Conservation (phyloP, 2,329 filamentous ascomycete species). For the Hyphodiscus sp. region DNA sequence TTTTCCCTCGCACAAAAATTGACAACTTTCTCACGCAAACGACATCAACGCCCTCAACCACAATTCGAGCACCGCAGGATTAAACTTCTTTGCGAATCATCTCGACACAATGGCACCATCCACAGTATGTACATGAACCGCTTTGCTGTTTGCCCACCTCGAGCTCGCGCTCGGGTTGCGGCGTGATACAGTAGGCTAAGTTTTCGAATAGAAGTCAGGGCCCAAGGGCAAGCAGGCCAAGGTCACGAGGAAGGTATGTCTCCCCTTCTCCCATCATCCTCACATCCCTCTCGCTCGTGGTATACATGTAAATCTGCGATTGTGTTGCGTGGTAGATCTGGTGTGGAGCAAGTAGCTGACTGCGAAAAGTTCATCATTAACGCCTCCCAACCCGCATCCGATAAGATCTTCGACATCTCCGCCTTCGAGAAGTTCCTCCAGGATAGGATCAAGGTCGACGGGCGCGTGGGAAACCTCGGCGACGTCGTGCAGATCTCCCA, state of each 20-base stretch:
- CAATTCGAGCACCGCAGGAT: constrained; percentile 36
- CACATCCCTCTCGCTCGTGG: no score
- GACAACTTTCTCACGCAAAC: background rate
- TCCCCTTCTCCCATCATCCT: background rate
- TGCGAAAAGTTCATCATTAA: constrained; percentile 90
- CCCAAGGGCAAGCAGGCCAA: constrained; percentile 68
- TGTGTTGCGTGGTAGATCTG: no score
- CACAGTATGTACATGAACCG: constrained; percentile 75
- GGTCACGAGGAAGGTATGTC: constrained; percentile 42
- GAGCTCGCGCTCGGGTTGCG: constrained; percentile 35
- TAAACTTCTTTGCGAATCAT: constrained; percentile 64
- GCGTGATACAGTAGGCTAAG: constrained; percentile 94
- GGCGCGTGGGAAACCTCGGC: constrained; percentile 96
- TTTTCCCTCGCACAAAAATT: background rate
- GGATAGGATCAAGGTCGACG: constrained; percentile 99
- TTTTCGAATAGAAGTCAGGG: constrained; percentile 47
- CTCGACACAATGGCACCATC: constrained; percentile 70
- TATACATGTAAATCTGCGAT: no score
- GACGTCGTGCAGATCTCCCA: constrained; percentile 87
- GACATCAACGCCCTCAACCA: background rate
- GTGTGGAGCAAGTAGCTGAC: background rate
- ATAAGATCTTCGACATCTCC: constrained; percentile 99
- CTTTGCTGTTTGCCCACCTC: constrained; percentile 85
- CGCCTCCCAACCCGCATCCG: constrained; percentile 92
- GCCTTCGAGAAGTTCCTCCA: constrained; percentile 99